Evolutionary conservation across 768 basidiomycete genomes (phyloP).

Genomic region (Boletus vinaceobasis): DNA sequence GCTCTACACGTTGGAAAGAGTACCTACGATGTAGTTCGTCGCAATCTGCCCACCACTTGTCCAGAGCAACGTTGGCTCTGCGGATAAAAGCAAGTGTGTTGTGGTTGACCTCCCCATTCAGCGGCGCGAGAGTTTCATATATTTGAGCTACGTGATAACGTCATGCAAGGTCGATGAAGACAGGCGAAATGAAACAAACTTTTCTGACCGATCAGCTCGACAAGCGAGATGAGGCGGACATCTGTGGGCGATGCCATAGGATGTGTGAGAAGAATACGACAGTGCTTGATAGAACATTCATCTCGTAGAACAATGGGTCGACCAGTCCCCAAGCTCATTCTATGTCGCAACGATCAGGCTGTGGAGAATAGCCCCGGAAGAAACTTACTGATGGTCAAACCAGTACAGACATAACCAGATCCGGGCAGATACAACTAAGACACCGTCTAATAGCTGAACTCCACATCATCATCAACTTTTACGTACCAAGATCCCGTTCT

Average conservation of each 20-base stretch:
- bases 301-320: conserved; percentile 88
- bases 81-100: conserved; percentile 84
- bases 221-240: conserved; percentile 79
- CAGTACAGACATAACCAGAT: conserved; percentile 95
- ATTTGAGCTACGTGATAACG: conserved; percentile 67
- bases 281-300: conserved; percentile 82
- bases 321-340: conserved; percentile 90
- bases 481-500: conserved; percentile 79
- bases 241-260: conserved; percentile 89
- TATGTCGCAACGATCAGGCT: conserved; percentile 30
- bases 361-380: not conserved
- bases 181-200: conserved; percentile 46
- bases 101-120: conserved; percentile 84
- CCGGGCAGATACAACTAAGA: conserved; percentile 79
- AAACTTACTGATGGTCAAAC: conserved; percentile 89
- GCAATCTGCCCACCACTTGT: conserved; percentile 90
- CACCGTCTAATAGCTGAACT: conserved; percentile 3
- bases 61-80: conserved; percentile 79
- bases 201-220: conserved; percentile 89
- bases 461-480: not conserved
- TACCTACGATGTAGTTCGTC: conserved; percentile 73
- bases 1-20: not conserved
- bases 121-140: conserved; percentile 81
- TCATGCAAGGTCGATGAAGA: conserved; percentile 1
- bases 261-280: conserved; percentile 75